phyloP scores from a whole-genome alignment of 2,329 filamentous ascomycete genomes.

The Pseudogymnoascus sp. region DNA sequence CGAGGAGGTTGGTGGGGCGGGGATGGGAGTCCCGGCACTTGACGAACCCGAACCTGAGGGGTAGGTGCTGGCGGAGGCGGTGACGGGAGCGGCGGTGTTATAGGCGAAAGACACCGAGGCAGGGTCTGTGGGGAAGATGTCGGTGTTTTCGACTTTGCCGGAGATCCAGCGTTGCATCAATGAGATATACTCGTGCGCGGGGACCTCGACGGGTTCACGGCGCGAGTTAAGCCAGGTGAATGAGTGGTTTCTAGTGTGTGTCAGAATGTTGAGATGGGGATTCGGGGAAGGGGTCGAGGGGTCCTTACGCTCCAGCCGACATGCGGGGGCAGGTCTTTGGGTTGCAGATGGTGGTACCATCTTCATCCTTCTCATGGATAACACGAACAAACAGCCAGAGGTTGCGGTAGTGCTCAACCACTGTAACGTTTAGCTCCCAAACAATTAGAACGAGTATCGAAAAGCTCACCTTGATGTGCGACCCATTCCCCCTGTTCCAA shows the following conservation, averaged over 20 bases:
- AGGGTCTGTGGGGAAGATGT: conserved; percentile 83
- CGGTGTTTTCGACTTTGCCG: conserved; percentile 84
- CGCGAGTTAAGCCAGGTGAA: conserved; percentile 94
- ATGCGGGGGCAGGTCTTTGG: conserved; percentile 77
- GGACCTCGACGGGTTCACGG: conserved; percentile 81
- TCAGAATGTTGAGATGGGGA: conserved; percentile 11
- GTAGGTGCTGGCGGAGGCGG: conserved; percentile 48
- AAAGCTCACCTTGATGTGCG: conserved; percentile 73
- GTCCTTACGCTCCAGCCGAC: conserved; percentile 82
- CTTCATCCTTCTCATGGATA: conserved; percentile 77
- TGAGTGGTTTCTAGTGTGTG: conserved; percentile 64
- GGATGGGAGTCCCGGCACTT: conserved; percentile 29
- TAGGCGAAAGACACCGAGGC: conserved; percentile 59
- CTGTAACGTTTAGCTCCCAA: conserved; percentile 36
- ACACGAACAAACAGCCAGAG: conserved; percentile 84
- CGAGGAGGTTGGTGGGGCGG: conserved; percentile 34
- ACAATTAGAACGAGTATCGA: not conserved
- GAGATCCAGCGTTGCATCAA: conserved; percentile 96
- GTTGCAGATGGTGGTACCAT: conserved; percentile 75
- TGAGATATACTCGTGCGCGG: conserved; percentile 87
- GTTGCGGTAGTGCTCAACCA: conserved; percentile 86
- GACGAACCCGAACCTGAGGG: conserved; percentile 38
- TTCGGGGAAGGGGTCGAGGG: not conserved
- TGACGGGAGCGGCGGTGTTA: conserved; percentile 53
- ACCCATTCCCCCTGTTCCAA: conserved; percentile 94